Percentiles rank a stretch among this genome's conserved stretches.
These are phyloP conservation scores for Pyrus betulifolia DNA, from an alignment of 306 rosid species.

Conservation along the genomic window DNA sequence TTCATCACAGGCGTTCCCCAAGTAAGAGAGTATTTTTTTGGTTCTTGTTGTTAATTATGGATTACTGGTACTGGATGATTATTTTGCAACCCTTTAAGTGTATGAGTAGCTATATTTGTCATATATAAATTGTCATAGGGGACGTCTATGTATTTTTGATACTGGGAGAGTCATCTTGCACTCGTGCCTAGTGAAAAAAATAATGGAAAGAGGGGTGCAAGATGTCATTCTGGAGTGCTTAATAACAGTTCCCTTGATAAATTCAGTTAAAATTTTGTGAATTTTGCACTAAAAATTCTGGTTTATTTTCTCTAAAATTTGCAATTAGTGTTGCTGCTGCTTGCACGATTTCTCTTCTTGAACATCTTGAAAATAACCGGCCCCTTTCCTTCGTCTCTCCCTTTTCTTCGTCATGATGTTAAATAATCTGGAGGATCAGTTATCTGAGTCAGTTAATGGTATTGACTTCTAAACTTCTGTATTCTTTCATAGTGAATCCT, in stretches of 20 bases:
- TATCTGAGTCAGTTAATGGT: background rate
- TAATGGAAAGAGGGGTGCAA: no score
- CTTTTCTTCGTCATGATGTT: background rate
- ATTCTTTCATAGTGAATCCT: background rate
- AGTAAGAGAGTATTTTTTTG: slow-evolving; percentile 40
- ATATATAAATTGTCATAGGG: background rate
- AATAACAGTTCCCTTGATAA: background rate
- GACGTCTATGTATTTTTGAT: background rate
- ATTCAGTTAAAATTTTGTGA: background rate
- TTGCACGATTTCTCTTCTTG: background rate
- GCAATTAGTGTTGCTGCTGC: background rate
- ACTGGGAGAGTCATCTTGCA: no score
- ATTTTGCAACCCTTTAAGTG: background rate
- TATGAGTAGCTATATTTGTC: background rate
- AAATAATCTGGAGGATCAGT: background rate
- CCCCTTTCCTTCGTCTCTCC: background rate
- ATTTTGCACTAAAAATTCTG: background rate
- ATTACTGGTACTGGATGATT: background rate
- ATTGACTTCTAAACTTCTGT: background rate
- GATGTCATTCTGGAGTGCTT: no score
- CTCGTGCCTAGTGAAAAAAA: no score
- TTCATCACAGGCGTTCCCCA: slow-evolving; percentile 46
- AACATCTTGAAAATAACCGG: background rate
- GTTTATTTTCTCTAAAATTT: background rate
- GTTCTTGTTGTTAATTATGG: background rate